A percentile compares a stretch with the other conserved stretches of the same genome.
Conservation (phyloP, 352 stramenopile genomes). For the Thalassiosira mediterranea region DNA sequence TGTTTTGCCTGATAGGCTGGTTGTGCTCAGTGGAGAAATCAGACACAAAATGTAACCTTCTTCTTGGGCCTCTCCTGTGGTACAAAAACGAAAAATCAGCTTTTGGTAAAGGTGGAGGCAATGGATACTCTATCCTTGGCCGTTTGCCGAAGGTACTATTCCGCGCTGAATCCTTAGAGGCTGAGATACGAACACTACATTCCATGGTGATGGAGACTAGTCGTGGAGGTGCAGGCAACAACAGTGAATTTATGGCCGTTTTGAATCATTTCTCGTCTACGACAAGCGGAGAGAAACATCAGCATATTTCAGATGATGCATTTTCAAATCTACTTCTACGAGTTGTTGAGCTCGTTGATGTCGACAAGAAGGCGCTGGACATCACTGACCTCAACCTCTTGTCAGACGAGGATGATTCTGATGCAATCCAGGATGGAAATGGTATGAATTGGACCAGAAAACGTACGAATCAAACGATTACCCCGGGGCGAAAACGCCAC, state of each 20-base stretch:
- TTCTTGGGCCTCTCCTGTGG: slow-evolving; percentile 34
- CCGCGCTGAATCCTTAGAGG: slow-evolving; percentile 34
- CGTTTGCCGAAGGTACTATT: slow-evolving; percentile 45
- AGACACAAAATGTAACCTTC: slow-evolving; percentile 17
- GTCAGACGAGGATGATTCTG: slow-evolving; percentile 22
- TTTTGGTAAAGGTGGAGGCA: slow-evolving; percentile 10
- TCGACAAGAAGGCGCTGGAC: no score
- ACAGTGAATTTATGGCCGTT: no score
- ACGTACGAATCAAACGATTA: slow-evolving; percentile 11
- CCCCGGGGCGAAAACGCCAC: slow-evolving; percentile 17
- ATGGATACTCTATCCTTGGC: slow-evolving; percentile 31
- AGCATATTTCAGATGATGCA: no score
- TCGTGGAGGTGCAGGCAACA: no score
- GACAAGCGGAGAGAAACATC: no score
- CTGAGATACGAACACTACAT: slow-evolving; percentile 38
- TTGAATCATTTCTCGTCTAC: no score
- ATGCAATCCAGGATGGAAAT: slow-evolving; percentile 6
- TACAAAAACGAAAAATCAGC: slow-evolving; percentile 28
- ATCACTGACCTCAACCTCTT: no score
- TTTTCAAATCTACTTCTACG: no score
- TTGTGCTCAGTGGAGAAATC: slow-evolving; percentile 18
- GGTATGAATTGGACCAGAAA: slow-evolving; percentile 5
- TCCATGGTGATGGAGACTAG: no score
- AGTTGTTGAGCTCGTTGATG: no score
- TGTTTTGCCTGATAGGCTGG: slow-evolving; percentile 41